Base-by-base conservation (phyloP, 805 yeast genomes). In the Torulaspora microellipsoides region DNA sequence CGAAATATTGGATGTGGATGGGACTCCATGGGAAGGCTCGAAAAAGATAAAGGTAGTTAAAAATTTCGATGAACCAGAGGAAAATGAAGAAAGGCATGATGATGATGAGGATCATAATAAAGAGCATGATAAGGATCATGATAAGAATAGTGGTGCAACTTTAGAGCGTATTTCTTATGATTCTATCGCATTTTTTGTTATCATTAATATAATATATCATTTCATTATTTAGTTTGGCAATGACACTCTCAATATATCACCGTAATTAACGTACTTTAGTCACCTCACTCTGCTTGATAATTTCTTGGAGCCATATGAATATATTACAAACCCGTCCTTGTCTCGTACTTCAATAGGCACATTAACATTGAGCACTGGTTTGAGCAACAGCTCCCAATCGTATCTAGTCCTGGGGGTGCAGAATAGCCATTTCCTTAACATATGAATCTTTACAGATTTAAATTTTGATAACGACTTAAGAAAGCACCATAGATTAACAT, bases 1-100 rank as follows among this genome's bases (percentile, higher is more conserved):
- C 51, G 65, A 68, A 38, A 70, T 82, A 6, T 65, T 58, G 38
- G 71, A 69, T 40, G 53, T 60, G 1, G 69, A 75, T 51, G 83
- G 83, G 0, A 56, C 45, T 37, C 57, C 43, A 11, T 38, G 49
- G 49, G 36, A 51, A 25, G 52, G 56, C 45, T 25, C 51, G 39
- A 49, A 42, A 38, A 55, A 54, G 39, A 50, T 51, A 7, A 40
- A 34, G 27, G 30, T 27, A 15, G 41, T 43, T 9, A 39, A 35
- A n/a, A 34, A 37, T 38, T n/a, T 33, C 13, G n/a, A 28, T 14
- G 30, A 28, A 7, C 9, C 13, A 23, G 28, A 20, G 14, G 20
- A 35, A 10, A 8, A 25, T 8, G 15, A 35, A 3, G 38, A 34
- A n/a, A 8, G 17, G 8, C 15, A 17, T 17, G 14, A 34, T n/a